These are phyloP conservation scores for Panellus pusillus DNA, from an alignment of 768 basidiomycete genomes.

Conservation along the genomic window DNA sequence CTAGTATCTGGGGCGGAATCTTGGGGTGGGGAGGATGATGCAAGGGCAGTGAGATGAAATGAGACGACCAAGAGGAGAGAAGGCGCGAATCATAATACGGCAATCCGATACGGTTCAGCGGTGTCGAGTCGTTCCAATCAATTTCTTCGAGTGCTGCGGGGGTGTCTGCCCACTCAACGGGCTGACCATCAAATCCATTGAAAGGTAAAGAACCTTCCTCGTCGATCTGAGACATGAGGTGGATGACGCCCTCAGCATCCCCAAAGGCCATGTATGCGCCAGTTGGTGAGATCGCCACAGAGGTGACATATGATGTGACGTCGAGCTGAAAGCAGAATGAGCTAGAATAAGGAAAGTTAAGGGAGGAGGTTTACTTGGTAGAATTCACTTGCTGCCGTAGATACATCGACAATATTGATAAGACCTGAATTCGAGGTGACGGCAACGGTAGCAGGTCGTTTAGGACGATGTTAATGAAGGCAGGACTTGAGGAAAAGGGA, in stretches of 20 bases:
- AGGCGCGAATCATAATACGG: slow-evolving; percentile 77
- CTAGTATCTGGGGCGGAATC: slow-evolving; percentile 78
- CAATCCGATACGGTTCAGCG: slow-evolving; percentile 86
- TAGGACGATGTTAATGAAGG: slow-evolving; percentile 80
- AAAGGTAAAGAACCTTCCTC: slow-evolving; percentile 66
- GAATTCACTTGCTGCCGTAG: slow-evolving; percentile 67
- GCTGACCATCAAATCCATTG: slow-evolving; percentile 88
- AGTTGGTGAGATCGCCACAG: slow-evolving; percentile 79
- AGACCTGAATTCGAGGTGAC: slow-evolving; percentile 81
- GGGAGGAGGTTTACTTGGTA: slow-evolving; percentile 62
- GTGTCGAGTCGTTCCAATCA: slow-evolving; percentile 81
- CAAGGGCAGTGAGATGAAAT: slow-evolving; percentile 38
- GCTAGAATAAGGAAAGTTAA: neutral
- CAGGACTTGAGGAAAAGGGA: slow-evolving; percentile 83
- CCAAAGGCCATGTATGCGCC: slow-evolving; percentile 94
- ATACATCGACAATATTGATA: slow-evolving; percentile 81
- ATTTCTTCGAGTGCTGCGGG: slow-evolving; percentile 68
- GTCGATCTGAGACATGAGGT: slow-evolving; percentile 74
- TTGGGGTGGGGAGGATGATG: slow-evolving; percentile 69
- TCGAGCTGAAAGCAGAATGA: slow-evolving; percentile 50
- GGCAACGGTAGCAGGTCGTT: slow-evolving; percentile 69
- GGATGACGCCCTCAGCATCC: slow-evolving; percentile 81
- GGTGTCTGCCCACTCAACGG: slow-evolving; percentile 81
- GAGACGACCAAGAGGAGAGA: slow-evolving; percentile 68
- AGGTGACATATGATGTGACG: slow-evolving; percentile 72